These are phyloP conservation scores for Colletotrichum paranaense DNA, from an alignment of 2,329 filamentous ascomycete species.

Conservation along the genomic window DNA sequence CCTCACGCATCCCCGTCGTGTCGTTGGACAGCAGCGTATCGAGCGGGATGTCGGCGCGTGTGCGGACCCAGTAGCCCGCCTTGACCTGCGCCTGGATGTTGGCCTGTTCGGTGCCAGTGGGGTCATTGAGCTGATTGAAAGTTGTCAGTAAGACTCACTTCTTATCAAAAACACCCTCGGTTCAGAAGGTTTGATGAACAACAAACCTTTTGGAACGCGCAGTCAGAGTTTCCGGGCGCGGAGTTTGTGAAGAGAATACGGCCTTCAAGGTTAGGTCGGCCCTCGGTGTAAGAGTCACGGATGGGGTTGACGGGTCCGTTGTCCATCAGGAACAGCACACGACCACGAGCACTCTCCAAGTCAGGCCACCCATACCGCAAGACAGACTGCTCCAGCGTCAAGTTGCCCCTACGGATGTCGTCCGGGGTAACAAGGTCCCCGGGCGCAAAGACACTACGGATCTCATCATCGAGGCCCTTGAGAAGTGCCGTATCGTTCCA, in stretches of 20 bases:
- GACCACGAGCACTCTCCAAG: constrained; percentile 54
- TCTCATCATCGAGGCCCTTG: constrained; percentile 57
- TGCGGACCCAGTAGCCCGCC: constrained; percentile 61
- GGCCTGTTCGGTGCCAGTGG: constrained; percentile 45
- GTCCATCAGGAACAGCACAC: constrained; percentile 63
- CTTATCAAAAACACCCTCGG: too few species aligned
- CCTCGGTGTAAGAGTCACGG: constrained; percentile 51
- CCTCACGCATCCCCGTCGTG: constrained; percentile 51
- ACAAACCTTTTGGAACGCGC: constrained; percentile 56
- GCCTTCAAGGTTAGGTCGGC: constrained; percentile 50
- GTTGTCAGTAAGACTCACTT: background rate
- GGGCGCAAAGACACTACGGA: constrained; percentile 53
- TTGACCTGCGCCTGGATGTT: constrained; percentile 56
- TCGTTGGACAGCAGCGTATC: constrained; percentile 53
- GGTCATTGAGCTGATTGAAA: constrained; percentile 54
- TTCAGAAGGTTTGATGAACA: background rate
- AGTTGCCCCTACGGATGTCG: constrained; percentile 51
- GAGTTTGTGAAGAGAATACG: constrained; percentile 61
- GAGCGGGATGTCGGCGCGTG: constrained; percentile 58
- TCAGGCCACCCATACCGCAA: constrained; percentile 60
- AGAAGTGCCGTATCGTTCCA: constrained; percentile 56
- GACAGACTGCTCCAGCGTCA: constrained; percentile 58
- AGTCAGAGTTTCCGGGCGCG: constrained; percentile 55
- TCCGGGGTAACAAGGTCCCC: constrained; percentile 58
- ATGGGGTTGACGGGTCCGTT: constrained; percentile 54